Conservation (phyloP, 2,329 filamentous ascomycete species). For the Sordariomycetes sp. region DNA sequence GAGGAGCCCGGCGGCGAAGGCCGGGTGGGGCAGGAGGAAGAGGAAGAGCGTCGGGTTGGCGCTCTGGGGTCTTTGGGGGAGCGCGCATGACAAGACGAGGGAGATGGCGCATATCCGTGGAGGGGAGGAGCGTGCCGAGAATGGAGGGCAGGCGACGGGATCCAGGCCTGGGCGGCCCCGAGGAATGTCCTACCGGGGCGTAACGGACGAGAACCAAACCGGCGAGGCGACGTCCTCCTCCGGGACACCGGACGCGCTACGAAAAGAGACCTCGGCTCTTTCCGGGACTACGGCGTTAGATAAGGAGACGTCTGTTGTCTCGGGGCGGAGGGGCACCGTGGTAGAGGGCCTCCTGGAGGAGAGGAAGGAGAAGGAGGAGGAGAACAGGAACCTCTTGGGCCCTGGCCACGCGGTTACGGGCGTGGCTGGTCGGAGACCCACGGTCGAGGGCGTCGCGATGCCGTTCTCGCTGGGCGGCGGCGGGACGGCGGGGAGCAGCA, state of each 20-base stretch:
- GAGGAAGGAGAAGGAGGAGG: conserved; percentile 25
- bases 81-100: conserved; percentile 66
- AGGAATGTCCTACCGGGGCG: conserved; percentile 32
- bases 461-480: conserved; percentile 59
- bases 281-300: background rate
- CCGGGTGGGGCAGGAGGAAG: conserved; percentile 39
- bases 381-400: conserved; percentile 6
- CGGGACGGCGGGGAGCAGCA: conserved; percentile 57
- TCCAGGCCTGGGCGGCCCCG: conserved; percentile 17
- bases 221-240: conserved; percentile 11
- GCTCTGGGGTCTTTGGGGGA: conserved; percentile 81
- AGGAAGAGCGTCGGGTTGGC: conserved; percentile 64
- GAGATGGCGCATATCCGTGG: background rate
- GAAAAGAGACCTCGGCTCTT: background rate
- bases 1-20: conserved; percentile 24
- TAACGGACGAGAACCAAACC: conserved; percentile 41
- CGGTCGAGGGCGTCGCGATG: conserved; percentile 58
- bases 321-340: conserved; percentile 21
- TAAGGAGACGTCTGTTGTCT: background rate
- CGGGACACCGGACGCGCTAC: background rate
- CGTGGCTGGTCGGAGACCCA: conserved; percentile 51
- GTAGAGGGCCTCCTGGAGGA: conserved; percentile 31
- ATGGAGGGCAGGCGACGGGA: background rate
- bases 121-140: background rate
- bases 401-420: conserved; percentile 35